A percentile compares a stretch with the other conserved stretches of the same genome.
Evolutionary conservation across 2,329 filamentous ascomycete genomes (phyloP).

Genomic region (Ambrosiella cleistominuta): DNA sequence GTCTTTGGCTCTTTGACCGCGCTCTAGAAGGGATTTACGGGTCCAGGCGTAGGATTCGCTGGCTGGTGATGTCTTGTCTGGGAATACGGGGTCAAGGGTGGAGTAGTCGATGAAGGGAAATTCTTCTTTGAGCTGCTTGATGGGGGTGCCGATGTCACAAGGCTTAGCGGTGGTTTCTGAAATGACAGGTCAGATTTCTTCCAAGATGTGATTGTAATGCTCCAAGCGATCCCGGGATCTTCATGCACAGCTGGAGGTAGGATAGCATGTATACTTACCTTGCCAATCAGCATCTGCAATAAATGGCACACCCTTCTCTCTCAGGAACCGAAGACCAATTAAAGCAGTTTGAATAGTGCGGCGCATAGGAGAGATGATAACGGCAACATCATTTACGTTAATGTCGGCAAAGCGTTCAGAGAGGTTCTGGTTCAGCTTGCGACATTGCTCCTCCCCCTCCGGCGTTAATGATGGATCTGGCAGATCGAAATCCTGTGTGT

Average conservation of each 20-base stretch:
- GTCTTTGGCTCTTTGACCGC: slow-evolving; percentile 33
- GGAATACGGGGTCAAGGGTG: slow-evolving; percentile 39
- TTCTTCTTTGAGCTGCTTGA: slow-evolving; percentile 25
- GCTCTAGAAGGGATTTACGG: slow-evolving; percentile 32
- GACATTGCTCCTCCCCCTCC: slow-evolving; percentile 32
- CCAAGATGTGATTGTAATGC: background rate
- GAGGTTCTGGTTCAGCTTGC: slow-evolving; percentile 26
- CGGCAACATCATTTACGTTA: slow-evolving; percentile 24
- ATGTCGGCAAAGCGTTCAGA: slow-evolving; percentile 20
- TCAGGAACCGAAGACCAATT: slow-evolving; percentile 39
- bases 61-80: slow-evolving; percentile 38
- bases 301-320: slow-evolving; percentile 35
- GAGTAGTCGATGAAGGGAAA: slow-evolving; percentile 42
- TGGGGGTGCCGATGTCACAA: slow-evolving; percentile 42
- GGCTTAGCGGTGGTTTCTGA: slow-evolving; percentile 36
- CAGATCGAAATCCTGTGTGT: slow-evolving; percentile 28
- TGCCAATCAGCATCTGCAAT: slow-evolving; percentile 47
- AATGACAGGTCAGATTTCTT: background rate
- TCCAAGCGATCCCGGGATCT: background rate
- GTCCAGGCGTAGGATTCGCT: slow-evolving; percentile 35
- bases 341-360: slow-evolving; percentile 48
- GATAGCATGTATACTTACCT: slow-evolving; percentile 23
- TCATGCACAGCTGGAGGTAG: background rate
- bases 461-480: slow-evolving; percentile 34
- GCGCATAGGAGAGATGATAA: slow-evolving; percentile 47